These are phyloP conservation scores for Verticillium albo-atrum DNA, from an alignment of 2,329 filamentous ascomycete genomes.

Conservation along the genomic window DNA sequence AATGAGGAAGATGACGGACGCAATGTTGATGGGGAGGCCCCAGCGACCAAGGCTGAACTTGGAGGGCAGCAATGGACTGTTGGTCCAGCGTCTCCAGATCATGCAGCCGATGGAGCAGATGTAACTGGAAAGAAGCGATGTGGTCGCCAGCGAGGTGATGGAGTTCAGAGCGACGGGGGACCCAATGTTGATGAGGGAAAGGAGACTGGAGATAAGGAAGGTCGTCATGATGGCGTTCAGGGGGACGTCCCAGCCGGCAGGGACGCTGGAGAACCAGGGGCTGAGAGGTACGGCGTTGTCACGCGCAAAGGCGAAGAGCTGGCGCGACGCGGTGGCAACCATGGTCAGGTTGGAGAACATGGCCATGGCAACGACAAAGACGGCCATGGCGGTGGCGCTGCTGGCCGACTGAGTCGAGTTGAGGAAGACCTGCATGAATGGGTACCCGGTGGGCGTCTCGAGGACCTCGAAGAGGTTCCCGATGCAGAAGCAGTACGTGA, in stretches of 20 bases:
- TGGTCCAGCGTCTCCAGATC: constrained; percentile 34
- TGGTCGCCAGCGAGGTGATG: constrained; percentile 46
- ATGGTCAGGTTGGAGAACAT: constrained; percentile 19
- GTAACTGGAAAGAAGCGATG: constrained; percentile 46
- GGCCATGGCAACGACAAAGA: constrained; percentile 19
- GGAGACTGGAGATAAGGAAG: constrained; percentile 36
- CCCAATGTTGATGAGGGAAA: constrained; percentile 47
- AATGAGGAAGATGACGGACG: constrained; percentile 37
- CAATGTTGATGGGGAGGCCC: constrained; percentile 36
- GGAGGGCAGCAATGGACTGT: constrained; percentile 11
- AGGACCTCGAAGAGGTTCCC: constrained; percentile 20
- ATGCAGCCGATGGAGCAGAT: constrained; percentile 42
- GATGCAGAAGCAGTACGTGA: constrained; percentile 28
- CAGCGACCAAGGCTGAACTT: constrained; percentile 30
- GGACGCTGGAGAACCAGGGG: constrained; percentile 18
- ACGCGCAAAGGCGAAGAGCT: constrained; percentile 25
- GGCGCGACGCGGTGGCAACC: constrained; percentile 22
- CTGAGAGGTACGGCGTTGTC: constrained; percentile 21
- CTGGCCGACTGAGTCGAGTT: constrained; percentile 15
- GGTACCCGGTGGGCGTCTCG: constrained; percentile 16
- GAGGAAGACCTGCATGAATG: constrained; percentile 23
- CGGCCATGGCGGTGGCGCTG: constrained; percentile 19
- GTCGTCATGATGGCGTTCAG: constrained; percentile 20
- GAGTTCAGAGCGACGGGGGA: constrained; percentile 48
- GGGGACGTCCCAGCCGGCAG: constrained; percentile 5